Evolutionary conservation across 352 stramenopile species (phyloP).

Genomic region (Globisporangium spiculum): DNA sequence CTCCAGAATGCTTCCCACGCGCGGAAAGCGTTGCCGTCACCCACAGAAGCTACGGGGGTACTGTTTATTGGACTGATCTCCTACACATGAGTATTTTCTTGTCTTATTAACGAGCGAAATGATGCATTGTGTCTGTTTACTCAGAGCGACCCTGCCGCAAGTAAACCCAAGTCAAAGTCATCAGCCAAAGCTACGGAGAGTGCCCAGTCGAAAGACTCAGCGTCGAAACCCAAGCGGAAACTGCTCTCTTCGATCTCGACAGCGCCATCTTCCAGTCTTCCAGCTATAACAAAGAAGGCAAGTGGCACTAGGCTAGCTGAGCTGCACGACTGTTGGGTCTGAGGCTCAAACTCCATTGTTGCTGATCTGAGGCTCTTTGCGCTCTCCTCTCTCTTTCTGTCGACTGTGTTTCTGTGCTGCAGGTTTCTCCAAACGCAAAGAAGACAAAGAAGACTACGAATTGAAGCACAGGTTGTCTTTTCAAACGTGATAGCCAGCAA

Average conservation of each 20-base stretch:
- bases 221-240: slow-evolving; percentile 15
- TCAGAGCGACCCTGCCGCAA: neutral
- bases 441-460: slow-evolving; percentile 16
- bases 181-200: neutral
- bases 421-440: slow-evolving; percentile 16
- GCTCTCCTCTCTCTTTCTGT: neutral
- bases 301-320: neutral
- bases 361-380: neutral
- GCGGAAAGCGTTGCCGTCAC: neutral
- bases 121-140: neutral
- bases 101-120: neutral
- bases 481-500: neutral
- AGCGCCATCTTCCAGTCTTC: neutral
- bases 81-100: neutral
- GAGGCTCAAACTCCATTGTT: neutral
- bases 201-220: neutral
- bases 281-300: slow-evolving; percentile 14
- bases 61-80: neutral
- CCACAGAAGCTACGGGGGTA: neutral
- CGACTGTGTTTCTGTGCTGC: neutral
- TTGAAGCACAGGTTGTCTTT: neutral
- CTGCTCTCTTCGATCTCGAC: neutral
- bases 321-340: neutral
- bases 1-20: slow-evolving; percentile 10
- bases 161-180: slow-evolving; percentile 12